Percentiles rank a stretch among this genome's conserved stretches.
These are phyloP conservation scores for Bipolaris oryzae DNA, from an alignment of 2,329 filamentous ascomycete species.

Conservation along the genomic window DNA sequence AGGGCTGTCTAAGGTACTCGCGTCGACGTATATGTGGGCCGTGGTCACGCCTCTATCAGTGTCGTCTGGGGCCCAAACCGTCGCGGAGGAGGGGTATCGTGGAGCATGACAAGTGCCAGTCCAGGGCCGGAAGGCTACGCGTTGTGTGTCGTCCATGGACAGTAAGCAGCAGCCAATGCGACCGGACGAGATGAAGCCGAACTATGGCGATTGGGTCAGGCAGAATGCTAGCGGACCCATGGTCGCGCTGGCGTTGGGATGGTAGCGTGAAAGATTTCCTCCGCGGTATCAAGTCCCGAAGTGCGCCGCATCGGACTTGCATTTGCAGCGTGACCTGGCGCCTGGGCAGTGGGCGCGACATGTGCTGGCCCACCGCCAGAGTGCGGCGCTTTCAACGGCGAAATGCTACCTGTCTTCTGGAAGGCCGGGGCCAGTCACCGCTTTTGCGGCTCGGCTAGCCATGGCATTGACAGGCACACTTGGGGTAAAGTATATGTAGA, in stretches of 20 bases:
- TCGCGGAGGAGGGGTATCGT: conserved; percentile 26
- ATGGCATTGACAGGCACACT: conserved; percentile 2
- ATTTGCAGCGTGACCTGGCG: conserved; percentile 24
- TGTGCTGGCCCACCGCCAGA: conserved; percentile 8
- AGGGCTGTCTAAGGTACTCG: conserved; percentile 23
- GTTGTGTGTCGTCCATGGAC: conserved; percentile 15
- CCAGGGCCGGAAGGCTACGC: conserved; percentile 19
- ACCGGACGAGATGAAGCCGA: conserved; percentile 22
- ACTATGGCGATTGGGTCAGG: conserved; percentile 22
- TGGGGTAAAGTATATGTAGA: background rate
- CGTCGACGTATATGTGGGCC: conserved; percentile 27
- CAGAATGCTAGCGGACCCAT: background rate
- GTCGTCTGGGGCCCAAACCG: conserved; percentile 21
- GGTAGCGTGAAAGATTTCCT: conserved; percentile 20
- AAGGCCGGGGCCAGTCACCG: background rate
- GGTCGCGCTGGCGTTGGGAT: conserved; percentile 21
- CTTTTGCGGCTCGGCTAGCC: background rate
- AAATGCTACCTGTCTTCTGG: conserved; percentile 7
- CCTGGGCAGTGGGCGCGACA: conserved; percentile 9
- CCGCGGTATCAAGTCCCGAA: conserved; percentile 17
- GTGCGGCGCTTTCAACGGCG: conserved; percentile 30
- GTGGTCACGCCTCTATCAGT: conserved; percentile 10
- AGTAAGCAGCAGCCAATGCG: conserved; percentile 34
- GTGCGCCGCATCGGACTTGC: conserved; percentile 17
- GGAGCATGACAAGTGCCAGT: conserved; percentile 24